Percentiles rank a stretch among this genome's conserved stretches.
phyloP scores from a whole-genome alignment of 345 rosid species.

The Gynandropsis gynandra region DNA sequence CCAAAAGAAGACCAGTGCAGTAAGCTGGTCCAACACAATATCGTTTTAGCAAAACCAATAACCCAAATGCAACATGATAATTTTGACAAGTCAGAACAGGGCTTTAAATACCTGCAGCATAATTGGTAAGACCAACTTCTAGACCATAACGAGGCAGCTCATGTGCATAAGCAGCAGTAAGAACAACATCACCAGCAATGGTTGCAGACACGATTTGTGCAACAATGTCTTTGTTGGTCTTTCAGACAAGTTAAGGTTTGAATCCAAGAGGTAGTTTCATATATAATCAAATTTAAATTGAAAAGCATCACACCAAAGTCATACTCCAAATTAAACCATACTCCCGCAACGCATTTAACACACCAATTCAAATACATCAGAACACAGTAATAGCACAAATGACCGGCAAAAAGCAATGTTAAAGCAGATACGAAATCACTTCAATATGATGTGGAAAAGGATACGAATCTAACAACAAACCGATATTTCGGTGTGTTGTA shows the following conservation, averaged over 20 bases:
- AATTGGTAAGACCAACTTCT: conserved; percentile 62
- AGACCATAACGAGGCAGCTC: conserved; percentile 61
- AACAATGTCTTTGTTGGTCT: conserved; percentile 58
- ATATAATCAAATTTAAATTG: background rate
- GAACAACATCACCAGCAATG: conserved; percentile 53
- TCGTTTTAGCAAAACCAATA: background rate
- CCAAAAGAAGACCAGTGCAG: conserved; percentile 69
- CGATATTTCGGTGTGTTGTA: conserved; percentile 73
- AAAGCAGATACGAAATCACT: background rate
- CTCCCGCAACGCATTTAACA: background rate
- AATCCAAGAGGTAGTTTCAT: too few relatives aligned
- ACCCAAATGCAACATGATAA: background rate
- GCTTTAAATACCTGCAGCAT: conserved; percentile 52
- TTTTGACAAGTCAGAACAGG: background rate
- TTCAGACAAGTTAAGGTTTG: too few relatives aligned
- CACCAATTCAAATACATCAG: too few relatives aligned
- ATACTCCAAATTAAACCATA: background rate
- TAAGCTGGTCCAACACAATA: conserved; percentile 33
- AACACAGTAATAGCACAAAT: too few relatives aligned
- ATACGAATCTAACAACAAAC: conserved; percentile 58
- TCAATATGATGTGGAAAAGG: conserved; percentile 10
- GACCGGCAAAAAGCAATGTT: too few relatives aligned
- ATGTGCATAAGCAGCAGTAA: conserved; percentile 60
- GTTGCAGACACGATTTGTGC: conserved; percentile 51
- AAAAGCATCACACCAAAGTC: background rate